Percentiles rank a stretch among this genome's conserved stretches.
Conservation (phyloP, 371 early-diverging fungal genomes). For the Dichotomocladium elegans region DNA sequence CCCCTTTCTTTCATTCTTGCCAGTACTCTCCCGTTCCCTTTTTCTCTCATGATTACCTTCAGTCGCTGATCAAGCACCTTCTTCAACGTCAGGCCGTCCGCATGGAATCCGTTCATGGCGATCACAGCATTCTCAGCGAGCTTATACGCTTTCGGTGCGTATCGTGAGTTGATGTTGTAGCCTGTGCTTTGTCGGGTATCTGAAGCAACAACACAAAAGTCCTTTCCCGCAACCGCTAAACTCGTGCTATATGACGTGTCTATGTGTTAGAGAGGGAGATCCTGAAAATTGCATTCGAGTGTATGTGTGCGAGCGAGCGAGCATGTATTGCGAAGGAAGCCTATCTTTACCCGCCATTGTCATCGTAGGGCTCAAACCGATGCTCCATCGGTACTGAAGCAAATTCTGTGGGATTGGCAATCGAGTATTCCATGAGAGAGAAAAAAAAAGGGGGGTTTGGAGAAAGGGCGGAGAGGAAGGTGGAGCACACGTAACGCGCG, state of each 20-base stretch:
- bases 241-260: conserved; percentile 76
- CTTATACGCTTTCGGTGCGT: conserved; percentile 89
- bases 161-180: conserved; percentile 94
- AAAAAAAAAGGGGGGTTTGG: background rate
- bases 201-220: conserved; percentile 93
- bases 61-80: conserved; percentile 84
- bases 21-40: background rate
- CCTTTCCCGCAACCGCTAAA: conserved; percentile 92
- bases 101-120: conserved; percentile 92
- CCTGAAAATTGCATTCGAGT: background rate
- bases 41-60: conserved; percentile 58
- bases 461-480: background rate
- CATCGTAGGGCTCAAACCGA: conserved; percentile 77
- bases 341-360: conserved; percentile 67
- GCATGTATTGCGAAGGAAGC: background rate
- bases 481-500: background rate
- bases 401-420: conserved; percentile 29
- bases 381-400: conserved; percentile 53
- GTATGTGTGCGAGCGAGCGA: background rate
- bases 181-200: conserved; percentile 98
- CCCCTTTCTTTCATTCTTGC: background rate
- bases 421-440: conserved; percentile 20
- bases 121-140: conserved; percentile 88
- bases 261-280: background rate
- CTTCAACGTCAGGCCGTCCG: conserved; percentile 89